Evolutionary conservation across 106 monocot species (phyloP), one percentile per base, ranked within the genome.

Genomic region (Acanthochlamys bracteata): DNA sequence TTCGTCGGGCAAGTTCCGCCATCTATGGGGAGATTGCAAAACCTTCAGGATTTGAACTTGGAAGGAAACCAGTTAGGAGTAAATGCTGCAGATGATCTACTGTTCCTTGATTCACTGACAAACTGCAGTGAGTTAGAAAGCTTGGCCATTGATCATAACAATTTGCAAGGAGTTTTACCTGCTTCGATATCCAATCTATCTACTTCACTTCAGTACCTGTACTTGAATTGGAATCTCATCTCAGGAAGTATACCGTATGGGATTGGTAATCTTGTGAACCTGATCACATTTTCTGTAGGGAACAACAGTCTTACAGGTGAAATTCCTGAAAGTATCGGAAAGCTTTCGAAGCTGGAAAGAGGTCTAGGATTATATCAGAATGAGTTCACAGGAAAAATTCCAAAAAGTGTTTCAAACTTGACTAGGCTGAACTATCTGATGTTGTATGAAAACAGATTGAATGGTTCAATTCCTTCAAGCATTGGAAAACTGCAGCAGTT

Each of bases 271-370:
- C 69, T 60, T n/a, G 47, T 27, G 10, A 12, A 25, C 25, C 59
- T 70, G 7, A 49, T 7, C 22, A 6, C 7, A 14, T 26, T 70
- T 9, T n/a, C 7, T 22, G 3, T 70, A 11, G 0, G 25, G 2
- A 4, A 59, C 0, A 70, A 70, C 25, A 17, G 0, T 11, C 15
- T 70, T 7, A 14, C 24, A 16, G 60, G 69, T 21, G 3, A 7
- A 7, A 70, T 70, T 39, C 69, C 69, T 3, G 26, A 6, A 19
- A 15, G 24, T 7, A 60, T 70, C 24, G 69, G 69, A 12, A 59
- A 59, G 43, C 60, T 70, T 19, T 0, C 0, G 10, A 60, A 60
- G 4, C 21, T 66, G n/a, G n/a, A n/a, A 53, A 25, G 21, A 27
- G 16, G 20, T 7, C 41, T 57, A 13, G 1, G 11, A 42, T 60